Conservation (phyloP, 768 basidiomycete genomes). For the Trametes cingulata region DNA sequence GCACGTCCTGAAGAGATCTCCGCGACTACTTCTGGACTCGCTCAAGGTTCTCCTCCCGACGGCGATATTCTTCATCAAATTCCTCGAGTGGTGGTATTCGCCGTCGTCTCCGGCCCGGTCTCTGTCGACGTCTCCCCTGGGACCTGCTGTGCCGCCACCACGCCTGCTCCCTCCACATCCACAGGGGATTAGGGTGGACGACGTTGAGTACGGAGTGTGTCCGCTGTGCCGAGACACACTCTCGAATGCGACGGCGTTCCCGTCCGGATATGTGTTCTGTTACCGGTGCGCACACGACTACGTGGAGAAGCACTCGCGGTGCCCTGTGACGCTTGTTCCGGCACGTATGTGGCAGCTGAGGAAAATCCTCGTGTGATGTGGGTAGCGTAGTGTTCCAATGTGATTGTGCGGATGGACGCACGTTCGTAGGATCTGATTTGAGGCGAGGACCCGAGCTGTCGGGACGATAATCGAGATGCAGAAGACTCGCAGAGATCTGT, state of each 20-base stretch:
- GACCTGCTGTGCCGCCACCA: slow-evolving; percentile 76
- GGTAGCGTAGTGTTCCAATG: slow-evolving; percentile 11
- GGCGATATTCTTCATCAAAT: slow-evolving; percentile 93
- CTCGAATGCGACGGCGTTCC: slow-evolving; percentile 85
- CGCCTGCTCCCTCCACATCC: slow-evolving; percentile 75
- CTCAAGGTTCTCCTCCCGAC: slow-evolving; percentile 79
- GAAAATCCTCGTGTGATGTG: slow-evolving; percentile 71
- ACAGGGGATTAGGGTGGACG: slow-evolving; percentile 64
- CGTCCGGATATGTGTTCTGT: slow-evolving; percentile 94
- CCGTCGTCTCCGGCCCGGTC: slow-evolving; percentile 83
- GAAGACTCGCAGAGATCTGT: not conserved
- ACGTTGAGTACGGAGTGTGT: slow-evolving; percentile 74
- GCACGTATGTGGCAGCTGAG: slow-evolving; percentile 79
- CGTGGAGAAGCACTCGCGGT: slow-evolving; percentile 73
- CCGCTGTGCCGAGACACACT: slow-evolving; percentile 74
- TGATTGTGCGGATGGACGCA: slow-evolving; percentile 22
- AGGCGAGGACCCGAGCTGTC: not conserved
- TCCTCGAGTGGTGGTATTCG: slow-evolving; percentile 99
- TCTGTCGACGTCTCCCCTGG: slow-evolving; percentile 60
- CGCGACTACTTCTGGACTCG: slow-evolving; percentile 71
- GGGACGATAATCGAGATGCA: slow-evolving; percentile 20
- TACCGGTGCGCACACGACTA: slow-evolving; percentile 88
- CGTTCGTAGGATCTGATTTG: slow-evolving; percentile 26
- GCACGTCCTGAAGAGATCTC: slow-evolving; percentile 51
- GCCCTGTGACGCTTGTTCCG: slow-evolving; percentile 85